Conservation (phyloP, 805 yeast species). For the Pichia occidentalis region DNA sequence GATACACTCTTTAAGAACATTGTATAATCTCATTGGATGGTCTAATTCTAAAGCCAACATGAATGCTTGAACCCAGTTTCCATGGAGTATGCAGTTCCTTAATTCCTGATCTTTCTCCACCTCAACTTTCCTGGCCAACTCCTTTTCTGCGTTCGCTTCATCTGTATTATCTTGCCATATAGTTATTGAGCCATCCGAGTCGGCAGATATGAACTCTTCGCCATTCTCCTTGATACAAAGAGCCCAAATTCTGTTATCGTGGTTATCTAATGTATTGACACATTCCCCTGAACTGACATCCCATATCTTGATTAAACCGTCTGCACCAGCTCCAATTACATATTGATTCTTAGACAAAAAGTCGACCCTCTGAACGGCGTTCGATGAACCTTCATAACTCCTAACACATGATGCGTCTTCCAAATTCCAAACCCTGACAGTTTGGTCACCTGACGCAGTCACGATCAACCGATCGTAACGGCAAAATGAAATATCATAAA, state of each 20-base stretch:
- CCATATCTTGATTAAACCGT: slow-evolving; percentile 92
- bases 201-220: slow-evolving; percentile 70
- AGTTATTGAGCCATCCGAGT: slow-evolving; percentile 89
- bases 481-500: slow-evolving; percentile 87
- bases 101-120: slow-evolving; percentile 89
- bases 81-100: slow-evolving; percentile 60
- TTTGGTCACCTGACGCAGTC: slow-evolving; percentile 86
- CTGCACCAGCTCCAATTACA: slow-evolving; percentile 80
- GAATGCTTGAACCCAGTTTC: slow-evolving; percentile 87
- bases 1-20: slow-evolving; percentile 61
- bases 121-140: slow-evolving; percentile 44
- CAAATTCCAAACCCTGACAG: slow-evolving; percentile 83
- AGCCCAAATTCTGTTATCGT: slow-evolving; percentile 93
- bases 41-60: slow-evolving; percentile 76
- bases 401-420: slow-evolving; percentile 65
- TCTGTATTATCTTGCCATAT: slow-evolving; percentile 87
- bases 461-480: slow-evolving; percentile 68
- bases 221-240: slow-evolving; percentile 63
- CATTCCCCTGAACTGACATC: slow-evolving; percentile 71
- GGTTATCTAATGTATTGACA: slow-evolving; percentile 79
- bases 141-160: slow-evolving; percentile 52
- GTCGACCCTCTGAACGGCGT: slow-evolving; percentile 77
- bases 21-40: slow-evolving; percentile 84
- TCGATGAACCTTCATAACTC: slow-evolving; percentile 92
- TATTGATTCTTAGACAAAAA: slow-evolving; percentile 65